These are phyloP conservation scores for Alisma plantagoaquatica DNA, from an alignment of 106 monocot species.

Conservation along the genomic window DNA sequence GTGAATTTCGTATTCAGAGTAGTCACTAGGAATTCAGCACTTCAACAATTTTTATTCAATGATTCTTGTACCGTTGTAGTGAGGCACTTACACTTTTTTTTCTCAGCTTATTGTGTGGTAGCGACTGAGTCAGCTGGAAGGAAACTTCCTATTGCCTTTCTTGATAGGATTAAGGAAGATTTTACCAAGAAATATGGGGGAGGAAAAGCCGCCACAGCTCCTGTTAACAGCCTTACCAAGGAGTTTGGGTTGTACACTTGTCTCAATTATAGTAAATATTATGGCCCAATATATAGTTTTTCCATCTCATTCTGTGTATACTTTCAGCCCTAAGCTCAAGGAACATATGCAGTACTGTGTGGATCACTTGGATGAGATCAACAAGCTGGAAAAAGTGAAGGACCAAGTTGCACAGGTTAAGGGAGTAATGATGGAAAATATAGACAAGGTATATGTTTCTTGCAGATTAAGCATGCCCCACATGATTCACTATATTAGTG, in stretches of 20 bases:
- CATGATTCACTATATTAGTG: not conserved
- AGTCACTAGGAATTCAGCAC: too few relatives aligned
- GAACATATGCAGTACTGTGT: slow-evolving; percentile 70
- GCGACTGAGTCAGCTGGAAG: slow-evolving; percentile 59
- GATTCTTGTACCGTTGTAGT: too few relatives aligned
- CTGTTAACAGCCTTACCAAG: slow-evolving; percentile 55
- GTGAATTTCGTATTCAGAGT: too few relatives aligned
- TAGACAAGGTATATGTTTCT: slow-evolving; percentile 45
- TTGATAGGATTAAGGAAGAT: slow-evolving; percentile 60
- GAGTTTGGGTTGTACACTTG: slow-evolving; percentile 56
- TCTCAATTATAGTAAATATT: too few relatives aligned
- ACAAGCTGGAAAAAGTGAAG: slow-evolving; percentile 58
- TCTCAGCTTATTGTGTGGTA: slow-evolving; percentile 62
- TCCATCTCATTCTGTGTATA: not conserved
- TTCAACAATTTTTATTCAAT: too few relatives aligned
- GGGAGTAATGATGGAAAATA: slow-evolving; percentile 86
- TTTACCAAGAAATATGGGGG: slow-evolving; percentile 53
- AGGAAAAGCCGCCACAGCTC: slow-evolving; percentile 27
- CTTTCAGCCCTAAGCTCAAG: slow-evolving; percentile 42
- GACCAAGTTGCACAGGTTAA: slow-evolving; percentile 65
- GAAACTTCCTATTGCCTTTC: slow-evolving; percentile 53
- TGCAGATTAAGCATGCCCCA: not conserved
- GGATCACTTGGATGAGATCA: slow-evolving; percentile 68
- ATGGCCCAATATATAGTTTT: not conserved
- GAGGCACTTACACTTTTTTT: slow-evolving; percentile 1